A percentile compares a stretch with the other conserved stretches of the same genome.
Evolutionary conservation across 1,284 basidiomycete genomes (phyloP).

Genomic region (Volvariella volvacea): DNA sequence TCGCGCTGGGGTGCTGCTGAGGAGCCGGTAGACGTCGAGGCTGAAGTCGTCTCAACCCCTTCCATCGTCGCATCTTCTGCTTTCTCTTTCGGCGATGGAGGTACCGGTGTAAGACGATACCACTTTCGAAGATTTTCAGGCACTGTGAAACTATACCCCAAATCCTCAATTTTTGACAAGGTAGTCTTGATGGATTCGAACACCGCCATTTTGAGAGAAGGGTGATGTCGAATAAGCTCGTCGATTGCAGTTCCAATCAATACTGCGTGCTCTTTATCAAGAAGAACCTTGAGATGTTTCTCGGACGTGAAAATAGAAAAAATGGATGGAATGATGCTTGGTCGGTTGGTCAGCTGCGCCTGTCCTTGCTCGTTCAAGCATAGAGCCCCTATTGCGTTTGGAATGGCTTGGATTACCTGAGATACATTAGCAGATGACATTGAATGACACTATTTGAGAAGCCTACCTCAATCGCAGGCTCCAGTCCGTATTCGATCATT

Average conservation of each 20-base stretch:
- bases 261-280: slow-evolving; percentile 91
- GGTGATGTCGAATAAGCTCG: slow-evolving; percentile 96
- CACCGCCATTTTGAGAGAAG: slow-evolving; percentile 74
- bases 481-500: slow-evolving; percentile 79
- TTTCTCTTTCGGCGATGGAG: slow-evolving; percentile 15
- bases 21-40: neutral
- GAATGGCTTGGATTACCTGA: slow-evolving; percentile 86
- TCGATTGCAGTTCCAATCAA: slow-evolving; percentile 88
- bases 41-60: slow-evolving; percentile 26
- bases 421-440: slow-evolving; percentile 5
- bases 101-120: slow-evolving; percentile 48
- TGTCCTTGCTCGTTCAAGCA: slow-evolving; percentile 92
- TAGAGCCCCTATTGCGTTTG: slow-evolving; percentile 94
- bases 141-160: slow-evolving; percentile 57
- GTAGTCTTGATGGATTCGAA: slow-evolving; percentile 71
- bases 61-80: slow-evolving; percentile 45
- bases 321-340: slow-evolving; percentile 77
- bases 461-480: slow-evolving; percentile 79
- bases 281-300: slow-evolving; percentile 78
- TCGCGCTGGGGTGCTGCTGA: slow-evolving; percentile 7
- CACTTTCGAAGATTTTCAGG: slow-evolving; percentile 56
- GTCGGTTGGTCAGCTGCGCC: slow-evolving; percentile 71
- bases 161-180: slow-evolving; percentile 66
- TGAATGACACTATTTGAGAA: neutral
- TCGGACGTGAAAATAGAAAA: slow-evolving; percentile 86